Percentiles rank a stretch among this genome's conserved stretches.
phyloP scores from a whole-genome alignment of 805 yeast species.

The Komagataella populi region DNA sequence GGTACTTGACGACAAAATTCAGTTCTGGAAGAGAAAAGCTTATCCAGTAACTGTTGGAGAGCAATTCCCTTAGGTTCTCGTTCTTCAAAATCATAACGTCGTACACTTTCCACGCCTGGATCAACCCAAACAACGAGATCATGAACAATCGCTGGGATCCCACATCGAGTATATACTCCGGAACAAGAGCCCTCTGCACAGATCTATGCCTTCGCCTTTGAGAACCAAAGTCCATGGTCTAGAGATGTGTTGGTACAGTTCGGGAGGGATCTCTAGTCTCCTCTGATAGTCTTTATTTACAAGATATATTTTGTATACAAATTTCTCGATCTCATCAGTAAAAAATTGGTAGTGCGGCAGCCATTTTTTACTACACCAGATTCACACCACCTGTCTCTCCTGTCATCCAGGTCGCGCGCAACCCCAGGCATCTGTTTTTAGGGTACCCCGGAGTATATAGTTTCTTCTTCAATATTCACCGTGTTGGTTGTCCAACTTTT shows the following conservation, averaged over 20 bases:
- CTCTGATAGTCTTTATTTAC: not conserved
- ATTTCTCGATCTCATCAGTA: not conserved
- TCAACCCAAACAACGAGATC: conserved; percentile 48
- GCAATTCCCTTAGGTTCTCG: conserved; percentile 13
- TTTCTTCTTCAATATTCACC: not conserved
- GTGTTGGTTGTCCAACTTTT: not conserved
- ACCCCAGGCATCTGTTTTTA: not conserved
- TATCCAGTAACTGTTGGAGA: conserved; percentile 11
- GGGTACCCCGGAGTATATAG: not conserved
- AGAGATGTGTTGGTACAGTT: not conserved
- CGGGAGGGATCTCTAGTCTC: not conserved
- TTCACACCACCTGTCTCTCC: not conserved
- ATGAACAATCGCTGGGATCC: conserved; percentile 66
- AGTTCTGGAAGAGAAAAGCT: conserved; percentile 32
- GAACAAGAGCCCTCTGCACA: conserved; percentile 30
- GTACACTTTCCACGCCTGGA: conserved; percentile 82
- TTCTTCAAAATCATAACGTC: conserved; percentile 51
- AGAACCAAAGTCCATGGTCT: not conserved
- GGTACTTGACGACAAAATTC: conserved; percentile 56
- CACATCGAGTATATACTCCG: conserved; percentile 51
- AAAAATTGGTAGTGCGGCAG: not conserved
- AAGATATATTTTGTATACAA: not conserved
- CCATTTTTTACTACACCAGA: not conserved
- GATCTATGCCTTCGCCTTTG: conserved; percentile 5
- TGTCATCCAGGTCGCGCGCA: not conserved